phyloP scores from a whole-genome alignment of 1,284 basidiomycete species.

The Pseudozyma sp. region DNA sequence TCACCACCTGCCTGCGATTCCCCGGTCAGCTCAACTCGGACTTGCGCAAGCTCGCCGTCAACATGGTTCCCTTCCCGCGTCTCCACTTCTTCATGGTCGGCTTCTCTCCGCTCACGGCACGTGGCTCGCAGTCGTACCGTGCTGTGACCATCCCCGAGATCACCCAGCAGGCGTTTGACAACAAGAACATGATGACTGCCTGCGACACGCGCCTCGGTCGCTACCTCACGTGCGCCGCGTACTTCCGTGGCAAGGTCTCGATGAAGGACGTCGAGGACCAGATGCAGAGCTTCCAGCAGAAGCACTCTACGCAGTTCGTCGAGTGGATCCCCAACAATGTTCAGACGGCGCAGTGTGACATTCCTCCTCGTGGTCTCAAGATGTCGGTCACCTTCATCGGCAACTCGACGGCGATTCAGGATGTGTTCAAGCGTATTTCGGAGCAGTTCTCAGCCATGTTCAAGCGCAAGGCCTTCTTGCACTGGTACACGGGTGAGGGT shows the following conservation, averaged over 20 bases:
- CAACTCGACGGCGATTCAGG: conserved; percentile 69
- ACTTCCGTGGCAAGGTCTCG: conserved; percentile 66
- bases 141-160: conserved; percentile 66
- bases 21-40: conserved; percentile 95
- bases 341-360: conserved; percentile 67
- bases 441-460: conserved; percentile 68
- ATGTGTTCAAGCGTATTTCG: conserved; percentile 68
- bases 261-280: conserved; percentile 71
- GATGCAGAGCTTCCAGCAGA: conserved; percentile 67
- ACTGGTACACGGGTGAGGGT: conserved; percentile 70
- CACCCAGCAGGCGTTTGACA: conserved; percentile 65
- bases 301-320: conserved; percentile 65
- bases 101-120: conserved; percentile 68
- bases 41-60: conserved; percentile 90
- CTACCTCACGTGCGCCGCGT: conserved; percentile 71
- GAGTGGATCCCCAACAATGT: conserved; percentile 70
- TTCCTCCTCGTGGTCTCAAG: conserved; percentile 65
- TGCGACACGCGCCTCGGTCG: conserved; percentile 75
- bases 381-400: conserved; percentile 69
- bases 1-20: conserved; percentile 89
- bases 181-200: conserved; percentile 74
- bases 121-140: conserved; percentile 73
- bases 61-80: conserved; percentile 74
- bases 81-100: conserved; percentile 69
- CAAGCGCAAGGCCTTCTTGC: conserved; percentile 69